phyloP scores from a whole-genome alignment of 2,329 filamentous ascomycete genomes.

The Venturia aucupariae region DNA sequence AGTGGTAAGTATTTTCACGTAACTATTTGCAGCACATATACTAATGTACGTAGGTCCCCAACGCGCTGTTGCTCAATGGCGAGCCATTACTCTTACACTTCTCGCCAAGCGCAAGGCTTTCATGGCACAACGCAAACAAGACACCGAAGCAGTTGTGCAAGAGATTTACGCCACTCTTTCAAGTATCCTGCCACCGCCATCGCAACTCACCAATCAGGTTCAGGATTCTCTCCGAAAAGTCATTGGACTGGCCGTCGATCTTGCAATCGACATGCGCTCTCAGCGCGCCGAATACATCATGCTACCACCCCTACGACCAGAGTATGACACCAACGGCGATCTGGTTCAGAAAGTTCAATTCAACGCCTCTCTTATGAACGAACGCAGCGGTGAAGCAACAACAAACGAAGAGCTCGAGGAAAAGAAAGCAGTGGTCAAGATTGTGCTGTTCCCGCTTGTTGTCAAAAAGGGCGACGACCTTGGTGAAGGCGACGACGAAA shows the following conservation, averaged over 20 bases:
- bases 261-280: conserved; percentile 94
- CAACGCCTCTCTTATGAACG: conserved; percentile 91
- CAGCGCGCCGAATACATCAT: conserved; percentile 98
- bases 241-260: conserved; percentile 75
- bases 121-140: conserved; percentile 69
- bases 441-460: conserved; percentile 91
- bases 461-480: conserved; percentile 90
- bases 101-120: conserved; percentile 76
- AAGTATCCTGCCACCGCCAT: conserved; percentile 77
- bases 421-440: conserved; percentile 68
- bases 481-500: conserved; percentile 83
- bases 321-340: conserved; percentile 90
- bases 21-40: conserved; percentile 16
- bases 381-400: conserved; percentile 62
- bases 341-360: conserved; percentile 80
- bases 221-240: conserved; percentile 79
- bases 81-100: conserved; percentile 85
- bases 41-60: conserved; percentile 46
- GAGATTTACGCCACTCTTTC: conserved; percentile 79
- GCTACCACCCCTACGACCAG: conserved; percentile 87
- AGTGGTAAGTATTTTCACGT: conserved; percentile 46
- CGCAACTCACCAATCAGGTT: conserved; percentile 69
- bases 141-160: conserved; percentile 92
- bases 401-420: conserved; percentile 75
- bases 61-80: conserved; percentile 92